Evolutionary conservation across 148 eudicot species (phyloP), one percentile per base, ranked within the genome.

Genomic region (Spergularia marina): DNA sequence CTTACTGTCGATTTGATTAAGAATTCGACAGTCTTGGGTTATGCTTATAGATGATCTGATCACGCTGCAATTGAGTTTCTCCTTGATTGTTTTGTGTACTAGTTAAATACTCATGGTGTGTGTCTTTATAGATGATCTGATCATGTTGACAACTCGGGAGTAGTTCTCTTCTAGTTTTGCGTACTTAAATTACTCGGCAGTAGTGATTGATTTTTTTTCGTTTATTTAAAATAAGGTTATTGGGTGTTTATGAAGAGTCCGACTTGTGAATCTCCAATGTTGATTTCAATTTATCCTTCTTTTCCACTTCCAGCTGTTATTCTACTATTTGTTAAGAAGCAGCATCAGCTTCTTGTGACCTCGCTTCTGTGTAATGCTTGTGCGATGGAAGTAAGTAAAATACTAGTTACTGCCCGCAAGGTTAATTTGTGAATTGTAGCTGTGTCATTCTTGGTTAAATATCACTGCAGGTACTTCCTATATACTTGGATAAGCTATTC

Each of bases 291-390:
- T 15, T 23, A 10, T 41, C 15, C 17, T 53, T 57, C 15, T 21
- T 82, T 74, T 71, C 21, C 20, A 10, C 75, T 81, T 86, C 53
- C 93, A 94, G 98, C n/a, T n/a, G n/a, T n/a, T n/a, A n/a, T n/a
- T n/a, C n/a, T n/a, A n/a, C n/a, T n/a, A n/a, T n/a, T n/a, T n/a
- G n/a, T n/a, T n/a, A n/a, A n/a, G n/a, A n/a, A n/a, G n/a, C n/a
- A n/a, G n/a, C n/a, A n/a, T n/a, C n/a, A n/a, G n/a, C n/a, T n/a
- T n/a, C n/a, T n/a, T n/a, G n/a, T n/a, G n/a, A n/a, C n/a, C n/a
- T n/a, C n/a, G n/a, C 97, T 94, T 55, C 70, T 94, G 68, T 91
- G 98, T 64, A 94, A 94, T 87, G 97, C 98, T 23, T 90, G 90
- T 84, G 98, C 98, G 12, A 91, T 92, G 97, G 98, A 94, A 89